Conservation (phyloP, 2,329 filamentous ascomycete species). For the Microcyclospora tardicrescens region DNA sequence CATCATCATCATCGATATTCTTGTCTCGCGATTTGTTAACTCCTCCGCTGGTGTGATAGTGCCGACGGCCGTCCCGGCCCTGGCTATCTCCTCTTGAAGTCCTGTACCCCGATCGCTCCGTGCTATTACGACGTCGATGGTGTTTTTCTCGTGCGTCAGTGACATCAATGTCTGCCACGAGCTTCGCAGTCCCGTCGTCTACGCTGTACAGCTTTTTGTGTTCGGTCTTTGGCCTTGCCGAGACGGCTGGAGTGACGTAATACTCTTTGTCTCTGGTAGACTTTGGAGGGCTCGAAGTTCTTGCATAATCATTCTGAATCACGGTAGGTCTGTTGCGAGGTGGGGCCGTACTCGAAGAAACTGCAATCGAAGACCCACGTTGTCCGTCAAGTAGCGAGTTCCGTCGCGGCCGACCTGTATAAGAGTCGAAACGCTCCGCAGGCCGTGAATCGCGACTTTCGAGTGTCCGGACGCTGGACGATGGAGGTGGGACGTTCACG, state of each 20-base stretch:
- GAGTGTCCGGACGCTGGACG: slow-evolving; percentile 11
- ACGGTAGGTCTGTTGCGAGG: slow-evolving; percentile 24
- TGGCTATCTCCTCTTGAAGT: slow-evolving; percentile 9
- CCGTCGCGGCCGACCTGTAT: slow-evolving; percentile 32
- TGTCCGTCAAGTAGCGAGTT: slow-evolving; percentile 30
- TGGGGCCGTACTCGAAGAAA: slow-evolving; percentile 12
- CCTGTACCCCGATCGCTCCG: slow-evolving; percentile 17
- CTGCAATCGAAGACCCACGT: slow-evolving; percentile 13
- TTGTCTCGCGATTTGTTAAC: slow-evolving; percentile 12
- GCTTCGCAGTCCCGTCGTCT: slow-evolving; percentile 27
- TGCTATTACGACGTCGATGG: slow-evolving; percentile 21
- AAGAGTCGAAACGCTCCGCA: slow-evolving; percentile 28
- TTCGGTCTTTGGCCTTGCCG: slow-evolving; percentile 18
- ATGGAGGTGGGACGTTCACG: slow-evolving; percentile 16
- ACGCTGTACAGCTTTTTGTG: slow-evolving; percentile 39
- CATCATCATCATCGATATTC: slow-evolving; percentile 29
- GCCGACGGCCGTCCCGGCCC: slow-evolving; percentile 16
- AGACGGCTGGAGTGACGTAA: slow-evolving; percentile 26
- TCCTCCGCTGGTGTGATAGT: slow-evolving; percentile 20
- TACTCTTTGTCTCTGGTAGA: slow-evolving; percentile 24
- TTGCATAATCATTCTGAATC: slow-evolving; percentile 19
- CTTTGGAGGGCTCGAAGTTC: slow-evolving; percentile 31
- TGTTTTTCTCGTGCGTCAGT: slow-evolving; percentile 28
- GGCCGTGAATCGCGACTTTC: slow-evolving; percentile 2
- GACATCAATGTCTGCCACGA: slow-evolving; percentile 26